Percentiles rank a stretch among this genome's conserved stretches.
These are phyloP conservation scores for Tulasnella sp. DNA, from an alignment of 768 basidiomycete genomes.

Conservation along the genomic window DNA sequence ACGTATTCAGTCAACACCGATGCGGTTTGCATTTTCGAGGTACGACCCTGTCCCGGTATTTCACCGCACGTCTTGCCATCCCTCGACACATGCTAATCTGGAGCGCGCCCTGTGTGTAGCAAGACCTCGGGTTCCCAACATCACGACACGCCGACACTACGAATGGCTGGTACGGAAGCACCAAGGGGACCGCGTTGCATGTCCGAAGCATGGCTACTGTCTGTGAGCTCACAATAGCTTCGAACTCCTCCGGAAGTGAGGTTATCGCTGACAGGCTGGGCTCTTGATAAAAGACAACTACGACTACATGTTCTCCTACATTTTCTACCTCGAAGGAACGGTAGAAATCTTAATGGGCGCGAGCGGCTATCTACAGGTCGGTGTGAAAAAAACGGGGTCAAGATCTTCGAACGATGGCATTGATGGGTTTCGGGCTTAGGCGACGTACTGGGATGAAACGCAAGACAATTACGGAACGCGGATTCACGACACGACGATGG, in stretches of 20 bases:
- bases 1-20: background rate
- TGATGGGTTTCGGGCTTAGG: background rate
- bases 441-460: constrained; percentile 8
- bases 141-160: constrained; percentile 4
- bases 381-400: too few relatives aligned
- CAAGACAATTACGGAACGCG: constrained; percentile 3
- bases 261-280: too few relatives aligned
- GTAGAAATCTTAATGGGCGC: background rate
- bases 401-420: too few relatives aligned
- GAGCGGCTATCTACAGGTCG: background rate
- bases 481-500: constrained; percentile 1
- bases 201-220: constrained; percentile 8
- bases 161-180: constrained; percentile 9
- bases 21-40: constrained; percentile 20
- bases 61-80: too few relatives aligned
- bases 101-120: too few relatives aligned
- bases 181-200: constrained; percentile 7
- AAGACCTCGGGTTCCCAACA: constrained; percentile 17
- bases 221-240: background rate
- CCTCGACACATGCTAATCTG: too few relatives aligned
- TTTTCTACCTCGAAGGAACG: background rate
- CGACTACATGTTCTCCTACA: constrained; percentile 11
- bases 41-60: too few relatives aligned
- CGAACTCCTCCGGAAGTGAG: too few relatives aligned
- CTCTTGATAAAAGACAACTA: background rate